Evolutionary conservation across 2,329 filamentous ascomycete species (phyloP).

Genomic region (Ophiobolus disseminans): DNA sequence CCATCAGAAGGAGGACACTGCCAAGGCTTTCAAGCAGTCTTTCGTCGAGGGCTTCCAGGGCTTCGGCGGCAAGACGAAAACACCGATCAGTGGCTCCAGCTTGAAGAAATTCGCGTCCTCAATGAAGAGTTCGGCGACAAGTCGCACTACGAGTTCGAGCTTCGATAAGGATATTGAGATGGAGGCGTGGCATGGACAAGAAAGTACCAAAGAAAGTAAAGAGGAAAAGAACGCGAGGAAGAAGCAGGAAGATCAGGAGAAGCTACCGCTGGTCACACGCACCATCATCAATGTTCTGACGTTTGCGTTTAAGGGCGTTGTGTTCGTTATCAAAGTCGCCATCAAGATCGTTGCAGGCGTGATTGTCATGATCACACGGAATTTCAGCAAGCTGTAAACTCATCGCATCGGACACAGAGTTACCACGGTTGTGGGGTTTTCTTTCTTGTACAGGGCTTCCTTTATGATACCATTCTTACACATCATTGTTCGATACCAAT

Average conservation of each 20-base stretch:
- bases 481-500: too few relatives aligned
- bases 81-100: constrained; percentile 19
- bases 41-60: constrained; percentile 44
- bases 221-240: constrained; percentile 38
- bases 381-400: constrained; percentile 45
- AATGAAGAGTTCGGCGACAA: constrained; percentile 26
- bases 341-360: constrained; percentile 52
- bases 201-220: constrained; percentile 21
- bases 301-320: constrained; percentile 52
- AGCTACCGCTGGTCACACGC: constrained; percentile 49
- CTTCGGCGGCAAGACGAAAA: constrained; percentile 36
- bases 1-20: constrained; percentile 32
- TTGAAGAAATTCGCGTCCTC: constrained; percentile 33
- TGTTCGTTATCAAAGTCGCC: constrained; percentile 51
- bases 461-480: too few relatives aligned
- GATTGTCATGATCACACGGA: constrained; percentile 47
- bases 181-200: constrained; percentile 47
- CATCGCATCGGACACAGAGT: too few relatives aligned
- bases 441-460: too few relatives aligned
- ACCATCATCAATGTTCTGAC: constrained; percentile 50
- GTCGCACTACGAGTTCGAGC: constrained; percentile 22
- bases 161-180: constrained; percentile 49
- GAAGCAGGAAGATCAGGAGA: constrained; percentile 41
- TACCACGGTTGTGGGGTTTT: too few relatives aligned
- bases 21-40: constrained; percentile 38